Conservation (phyloP, 208 protist genomes). For the Acanthamoeba healyi region DNA sequence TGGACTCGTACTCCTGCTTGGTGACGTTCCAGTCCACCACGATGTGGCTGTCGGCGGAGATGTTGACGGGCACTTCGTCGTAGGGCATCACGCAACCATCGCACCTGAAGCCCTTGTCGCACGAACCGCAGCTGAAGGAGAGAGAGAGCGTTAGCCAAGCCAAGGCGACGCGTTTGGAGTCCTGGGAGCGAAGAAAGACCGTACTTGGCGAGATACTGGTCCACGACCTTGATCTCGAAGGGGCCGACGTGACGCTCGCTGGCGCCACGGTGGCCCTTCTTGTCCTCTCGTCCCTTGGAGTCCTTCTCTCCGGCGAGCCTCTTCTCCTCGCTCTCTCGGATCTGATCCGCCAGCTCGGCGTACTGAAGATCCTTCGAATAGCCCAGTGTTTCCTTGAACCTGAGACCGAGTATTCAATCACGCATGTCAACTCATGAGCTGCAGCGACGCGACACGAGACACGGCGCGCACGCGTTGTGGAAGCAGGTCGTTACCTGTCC, state of each 20-base stretch:
- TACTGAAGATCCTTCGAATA: not conserved
- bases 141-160: too few relatives aligned
- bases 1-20: not conserved
- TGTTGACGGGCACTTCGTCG: not conserved
- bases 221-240: slow-evolving; percentile 24
- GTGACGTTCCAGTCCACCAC: not conserved
- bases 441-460: too few relatives aligned
- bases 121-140: not conserved
- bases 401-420: too few relatives aligned
- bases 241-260: not conserved
- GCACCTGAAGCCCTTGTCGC: not conserved
- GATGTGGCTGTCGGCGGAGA: not conserved
- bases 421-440: too few relatives aligned
- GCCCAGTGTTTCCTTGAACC: not conserved
- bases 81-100: slow-evolving; percentile 18
- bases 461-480: too few relatives aligned
- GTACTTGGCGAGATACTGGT: not conserved
- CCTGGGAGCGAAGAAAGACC: not conserved
- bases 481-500: too few relatives aligned
- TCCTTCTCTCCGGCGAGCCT: not conserved
- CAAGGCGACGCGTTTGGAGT: too few relatives aligned
- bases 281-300: not conserved
- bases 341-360: not conserved
- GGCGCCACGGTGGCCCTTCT: not conserved
- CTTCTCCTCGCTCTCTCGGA: not conserved